Base-by-base conservation (phyloP, 2,329 filamentous ascomycete species). In the Botrytis sinoallii region DNA sequence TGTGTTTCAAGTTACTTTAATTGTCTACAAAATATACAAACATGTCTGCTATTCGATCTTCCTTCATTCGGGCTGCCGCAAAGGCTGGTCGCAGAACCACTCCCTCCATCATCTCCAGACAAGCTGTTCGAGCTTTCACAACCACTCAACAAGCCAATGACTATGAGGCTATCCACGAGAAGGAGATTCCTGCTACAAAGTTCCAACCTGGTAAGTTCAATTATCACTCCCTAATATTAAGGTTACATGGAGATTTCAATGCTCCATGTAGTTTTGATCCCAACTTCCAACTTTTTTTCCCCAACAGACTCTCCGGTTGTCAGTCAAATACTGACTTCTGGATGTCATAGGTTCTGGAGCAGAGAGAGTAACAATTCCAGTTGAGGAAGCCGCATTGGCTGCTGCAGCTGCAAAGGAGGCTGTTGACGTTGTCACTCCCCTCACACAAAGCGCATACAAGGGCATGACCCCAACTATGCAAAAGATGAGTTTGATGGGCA, bases 401-500 rank as follows among this genome's bases (percentile, higher is more conserved):
- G 61, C 70, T 32, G 60, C 64, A 10, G 71, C 60, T 22, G 71
- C 22, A 22, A 74, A 76, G 42, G 57, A 66, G 25, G 64, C 71
- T 4, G 52, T 75, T 25, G 73, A 77, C 10, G 73, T 75, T 69
- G 79, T 80, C 70, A 77, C 78, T 40, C 88, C 88, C 32, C 84
- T 91, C 63, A 84, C 84, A 76, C 83, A 85, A 75, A 84, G 85
- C 78, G 84, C 88, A 72, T 89, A 85, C 82, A 82, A 86, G 67
- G 82, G 85, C 61, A 85, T 93, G 81, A 88, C 90, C 8, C 85
- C 87, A 44, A 93, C 90, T 52, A 85, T 93, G 83, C 86, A 89
- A 83, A 91, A 88, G 83, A 91, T 93, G 86, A 89, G 86, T 70
- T 86, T 93, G 75, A 88, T 88, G 81, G 90, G 86, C 81, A 93